These are phyloP conservation scores for Mortierella sp. DNA, from an alignment of 371 early-diverging fungal genomes.

Conservation along the genomic window DNA sequence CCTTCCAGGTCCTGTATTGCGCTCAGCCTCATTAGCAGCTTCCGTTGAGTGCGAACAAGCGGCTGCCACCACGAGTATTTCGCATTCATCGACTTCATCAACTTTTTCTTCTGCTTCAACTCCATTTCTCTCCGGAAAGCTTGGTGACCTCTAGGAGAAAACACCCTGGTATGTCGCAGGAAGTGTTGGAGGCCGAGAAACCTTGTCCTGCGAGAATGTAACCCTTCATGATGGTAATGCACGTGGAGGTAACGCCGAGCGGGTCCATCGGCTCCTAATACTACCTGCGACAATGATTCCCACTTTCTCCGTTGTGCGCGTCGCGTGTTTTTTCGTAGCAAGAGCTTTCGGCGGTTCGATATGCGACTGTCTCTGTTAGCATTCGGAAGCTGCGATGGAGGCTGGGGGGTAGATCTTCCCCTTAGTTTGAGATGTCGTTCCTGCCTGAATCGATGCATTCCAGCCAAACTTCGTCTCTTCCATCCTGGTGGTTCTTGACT, in stretches of 20 bases:
- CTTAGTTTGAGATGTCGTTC: slow-evolving; percentile 7
- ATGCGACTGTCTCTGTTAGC: not conserved
- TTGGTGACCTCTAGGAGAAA: slow-evolving; percentile 4
- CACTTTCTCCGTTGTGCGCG: not conserved
- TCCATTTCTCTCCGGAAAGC: not conserved
- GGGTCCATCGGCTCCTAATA: not conserved
- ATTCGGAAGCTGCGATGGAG: slow-evolving; percentile 19
- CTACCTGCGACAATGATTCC: not conserved
- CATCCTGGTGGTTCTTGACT: slow-evolving; percentile 1
- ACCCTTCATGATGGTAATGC: slow-evolving; percentile 16
- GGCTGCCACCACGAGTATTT: slow-evolving; percentile 5
- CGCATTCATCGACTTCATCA: no score
- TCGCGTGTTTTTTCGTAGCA: not conserved
- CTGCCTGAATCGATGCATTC: slow-evolving; percentile 16
- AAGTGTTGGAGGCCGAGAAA: slow-evolving; percentile 35
- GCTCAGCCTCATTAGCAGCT: not conserved
- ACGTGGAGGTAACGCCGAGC: slow-evolving; percentile 23
- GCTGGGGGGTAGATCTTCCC: slow-evolving; percentile 19
- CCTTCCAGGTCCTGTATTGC: not conserved
- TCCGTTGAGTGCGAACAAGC: not conserved
- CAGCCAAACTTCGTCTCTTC: slow-evolving; percentile 8
- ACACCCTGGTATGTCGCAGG: slow-evolving; percentile 6
- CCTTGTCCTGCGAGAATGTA: slow-evolving; percentile 1
- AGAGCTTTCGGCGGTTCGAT: not conserved
- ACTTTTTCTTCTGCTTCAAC: slow-evolving; percentile 1